Base-by-base conservation (phyloP, 2,329 filamentous ascomycete species). In the Hymenoscyphus fructigenus region DNA sequence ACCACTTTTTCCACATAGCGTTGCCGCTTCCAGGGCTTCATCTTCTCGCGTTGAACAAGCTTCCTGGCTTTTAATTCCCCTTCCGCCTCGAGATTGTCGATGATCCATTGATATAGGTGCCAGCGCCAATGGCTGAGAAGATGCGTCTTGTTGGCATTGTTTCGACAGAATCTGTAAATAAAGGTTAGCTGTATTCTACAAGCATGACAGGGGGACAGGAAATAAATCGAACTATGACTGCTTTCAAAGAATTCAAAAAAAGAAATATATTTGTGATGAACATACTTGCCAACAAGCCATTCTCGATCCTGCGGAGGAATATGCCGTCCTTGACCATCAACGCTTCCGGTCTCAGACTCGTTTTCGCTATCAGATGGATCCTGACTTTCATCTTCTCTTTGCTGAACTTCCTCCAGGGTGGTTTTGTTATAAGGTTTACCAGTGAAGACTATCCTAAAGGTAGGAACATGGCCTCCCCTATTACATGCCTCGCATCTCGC, bases 91-190 rank as follows among this genome's bases (percentile, higher is more conserved):
- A 95, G 84, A 61, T 84, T 85, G 32, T 83, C 81, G 28, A 89
- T 81, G 0, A 93, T 88, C 83, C 85, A 91, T 68, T 88, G 83
- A 72, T 91, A 88, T n/a, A 94, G 84, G 57, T 88, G 85, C 66
- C 85, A 85, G 64, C 89, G 88, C 91, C 91, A 93, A 77, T 95
- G 91, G 4, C 87, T 83, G 3, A 94, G 81, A 0, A 83, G 84
- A 73, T 94, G 91, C 0, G 90, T 88, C 47, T 88, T 88, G 68
- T 87, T 81, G 0, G 91, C 90, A 69, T 89, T 89, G 36, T 79
- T 77, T 72, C 83, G 85, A 78, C 88, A 91, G 66, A 83, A 82
- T 17, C 73, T 73, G 23, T 7, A 29, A 57, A 15, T 38, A 3
- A 28, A 12, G 9, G 10, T 53, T 53, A 53, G 47, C n/a, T 20